Percentiles rank a stretch among this genome's conserved stretches.
phyloP scores from a whole-genome alignment of 2,329 filamentous ascomycete genomes.

The Pezicula neosporulosa region DNA sequence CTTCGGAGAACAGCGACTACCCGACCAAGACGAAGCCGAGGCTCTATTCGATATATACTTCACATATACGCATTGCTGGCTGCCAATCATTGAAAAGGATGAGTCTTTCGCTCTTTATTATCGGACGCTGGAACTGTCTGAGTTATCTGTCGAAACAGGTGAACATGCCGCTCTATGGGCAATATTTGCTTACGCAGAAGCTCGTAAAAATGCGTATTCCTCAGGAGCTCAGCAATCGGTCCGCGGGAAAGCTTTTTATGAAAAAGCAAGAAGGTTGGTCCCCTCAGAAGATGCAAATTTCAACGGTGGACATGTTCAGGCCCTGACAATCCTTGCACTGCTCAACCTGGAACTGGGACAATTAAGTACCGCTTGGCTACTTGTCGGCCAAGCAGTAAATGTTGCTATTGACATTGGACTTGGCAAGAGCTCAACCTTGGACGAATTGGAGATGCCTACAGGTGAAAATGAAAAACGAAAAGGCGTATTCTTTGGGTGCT shows the following conservation, averaged over 20 bases:
- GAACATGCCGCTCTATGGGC: conserved; percentile 55
- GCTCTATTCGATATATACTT: conserved; percentile 62
- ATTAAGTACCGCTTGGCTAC: background rate
- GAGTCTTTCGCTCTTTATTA: conserved; percentile 33
- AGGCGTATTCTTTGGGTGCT: background rate
- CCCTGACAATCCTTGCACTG: conserved; percentile 38
- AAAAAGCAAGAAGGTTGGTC: conserved; percentile 42
- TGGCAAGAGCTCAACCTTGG: background rate
- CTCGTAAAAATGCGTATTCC: conserved; percentile 33
- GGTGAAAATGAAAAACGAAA: background rate
- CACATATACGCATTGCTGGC: conserved; percentile 69
- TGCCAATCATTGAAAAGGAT: conserved; percentile 66
- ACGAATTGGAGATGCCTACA: background rate
- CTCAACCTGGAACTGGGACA: background rate
- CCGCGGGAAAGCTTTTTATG: conserved; percentile 35
- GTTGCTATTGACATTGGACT: conserved; percentile 1
- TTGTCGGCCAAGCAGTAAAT: background rate
- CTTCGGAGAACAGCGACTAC: conserved; percentile 36
- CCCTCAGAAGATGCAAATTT: conserved; percentile 42
- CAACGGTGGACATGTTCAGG: conserved; percentile 46
- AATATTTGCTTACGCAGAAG: conserved; percentile 49
- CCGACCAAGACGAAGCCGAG: conserved; percentile 51
- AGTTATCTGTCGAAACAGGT: conserved; percentile 20
- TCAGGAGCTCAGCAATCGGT: background rate
- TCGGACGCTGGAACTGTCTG: conserved; percentile 1